Percentiles rank a stretch among this genome's conserved stretches.
phyloP scores from a whole-genome alignment of 345 rosid genomes.

The Aquilaria yunnanensis region DNA sequence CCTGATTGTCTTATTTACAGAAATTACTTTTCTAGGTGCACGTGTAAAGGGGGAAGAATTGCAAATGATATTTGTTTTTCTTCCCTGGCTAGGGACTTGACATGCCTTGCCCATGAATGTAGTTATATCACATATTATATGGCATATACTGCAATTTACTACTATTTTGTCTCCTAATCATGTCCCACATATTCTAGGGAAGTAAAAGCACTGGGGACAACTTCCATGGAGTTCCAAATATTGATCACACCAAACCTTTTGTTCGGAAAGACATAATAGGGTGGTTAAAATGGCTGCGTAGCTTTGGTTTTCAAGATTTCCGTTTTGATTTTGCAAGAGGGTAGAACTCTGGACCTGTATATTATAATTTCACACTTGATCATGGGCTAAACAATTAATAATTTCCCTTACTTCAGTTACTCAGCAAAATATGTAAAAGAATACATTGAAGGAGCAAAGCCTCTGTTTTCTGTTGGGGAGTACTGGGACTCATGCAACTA shows the following conservation, averaged over 20 bases:
- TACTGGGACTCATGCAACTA: conserved; percentile 93
- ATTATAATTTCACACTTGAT: neutral
- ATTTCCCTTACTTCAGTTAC: conserved; percentile 40
- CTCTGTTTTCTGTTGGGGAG: conserved; percentile 82
- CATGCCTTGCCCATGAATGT: conserved; percentile 2
- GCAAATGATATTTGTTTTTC: neutral
- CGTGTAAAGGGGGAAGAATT: too few relatives aligned
- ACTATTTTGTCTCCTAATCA: neutral
- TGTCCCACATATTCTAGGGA: conserved; percentile 43
- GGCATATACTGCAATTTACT: too few relatives aligned
- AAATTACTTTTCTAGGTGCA: conserved; percentile 2
- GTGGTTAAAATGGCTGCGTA: conserved; percentile 77
- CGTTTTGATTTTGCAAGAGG: conserved; percentile 94
- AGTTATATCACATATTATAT: neutral
- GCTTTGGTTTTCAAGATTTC: conserved; percentile 76
- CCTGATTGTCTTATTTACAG: neutral
- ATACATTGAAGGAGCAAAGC: conserved; percentile 81
- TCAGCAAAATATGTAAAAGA: conserved; percentile 74
- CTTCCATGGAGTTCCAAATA: conserved; percentile 86
- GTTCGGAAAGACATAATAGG: conserved; percentile 74
- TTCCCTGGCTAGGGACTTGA: conserved; percentile 4
- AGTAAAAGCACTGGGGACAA: conserved; percentile 86
- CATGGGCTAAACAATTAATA: neutral
- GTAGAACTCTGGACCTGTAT: conserved; percentile 26
- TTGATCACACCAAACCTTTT: conserved; percentile 82